Evolutionary conservation across 2,329 filamentous ascomycete genomes (phyloP), one percentile per base, ranked within the genome.

Genomic region (Phaeomoniella chlamydospora): DNA sequence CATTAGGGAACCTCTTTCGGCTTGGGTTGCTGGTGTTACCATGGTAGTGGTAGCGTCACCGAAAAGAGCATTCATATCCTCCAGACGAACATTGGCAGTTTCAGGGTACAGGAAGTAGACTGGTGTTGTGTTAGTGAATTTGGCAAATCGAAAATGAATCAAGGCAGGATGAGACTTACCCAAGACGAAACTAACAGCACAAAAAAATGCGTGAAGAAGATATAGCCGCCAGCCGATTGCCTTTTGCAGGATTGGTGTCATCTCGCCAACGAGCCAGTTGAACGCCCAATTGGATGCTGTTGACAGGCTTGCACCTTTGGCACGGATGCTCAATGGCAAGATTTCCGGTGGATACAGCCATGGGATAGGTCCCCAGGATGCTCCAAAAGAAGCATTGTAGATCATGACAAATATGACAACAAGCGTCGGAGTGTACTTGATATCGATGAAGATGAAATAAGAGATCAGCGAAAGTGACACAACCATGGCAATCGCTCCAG

Each of bases 301-400:
- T 41, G 88, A 94, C 55, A 98, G 61, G 70, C 86, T 94, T 37
- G 90, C 88, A 41, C 90, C 90, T 67, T 96, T 96, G 41, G 88
- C 93, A 50, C 90, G 79, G 54, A 96, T 94, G 65, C 86, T 94
- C 41, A 98, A 68, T 3, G 90, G 90, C 31, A 98, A 68, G 61
- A 98, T 98, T 68, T 98, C 90, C n/a, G 90, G 90, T 11, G 90
- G 90, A 56, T 96, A 96, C 12, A 98, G 67, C 90, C 90, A 98
- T 5, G 90, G 90, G 42, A 98, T 93, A 1, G 90, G 90, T 13
- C 90, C 90, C 90, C 90, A 98, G n/a, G 77, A 81, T 53, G 87
- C 93, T 33, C 90, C 90, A 55, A 96, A 98, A 5, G 90, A 82
- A 4, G 88, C 90, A 51, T 98, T 98, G 64, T 96, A 98, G 34